Evolutionary conservation across 2,329 filamentous ascomycete genomes (phyloP).

Genomic region (Colletotrichum sp.): DNA sequence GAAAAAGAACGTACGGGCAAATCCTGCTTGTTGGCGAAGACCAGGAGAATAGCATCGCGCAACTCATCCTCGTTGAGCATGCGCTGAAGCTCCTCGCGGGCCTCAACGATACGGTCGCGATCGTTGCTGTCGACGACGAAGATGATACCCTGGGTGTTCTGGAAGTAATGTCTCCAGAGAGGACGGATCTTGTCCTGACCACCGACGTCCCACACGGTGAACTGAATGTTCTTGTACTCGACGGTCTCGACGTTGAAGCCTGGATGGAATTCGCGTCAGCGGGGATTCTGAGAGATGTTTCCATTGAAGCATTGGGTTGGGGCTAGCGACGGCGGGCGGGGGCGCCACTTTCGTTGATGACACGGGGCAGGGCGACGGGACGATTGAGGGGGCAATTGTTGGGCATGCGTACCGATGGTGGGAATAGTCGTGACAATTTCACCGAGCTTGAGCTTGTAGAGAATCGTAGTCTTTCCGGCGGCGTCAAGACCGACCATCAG

Average conservation of each 20-base stretch:
- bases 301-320: not conserved
- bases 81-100: conserved; percentile 92
- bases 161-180: conserved; percentile 99
- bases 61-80: conserved; percentile 99
- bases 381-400: not conserved
- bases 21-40: conserved; percentile 99
- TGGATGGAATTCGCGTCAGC: conserved; percentile 39
- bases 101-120: conserved; percentile 96
- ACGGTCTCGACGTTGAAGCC: conserved; percentile 99
- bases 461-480: conserved; percentile 99
- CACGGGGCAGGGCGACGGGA: not conserved
- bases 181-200: conserved; percentile 99
- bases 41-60: conserved; percentile 92
- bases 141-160: conserved; percentile 99
- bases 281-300: not conserved
- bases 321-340: not conserved
- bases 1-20: conserved; percentile 74
- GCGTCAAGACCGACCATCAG: conserved; percentile 99
- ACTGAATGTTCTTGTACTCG: conserved; percentile 99
- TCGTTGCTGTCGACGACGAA: conserved; percentile 99
- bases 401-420: conserved; percentile 78
- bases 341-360: not conserved
- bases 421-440: conserved; percentile 99
- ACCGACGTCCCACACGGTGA: conserved; percentile 99
- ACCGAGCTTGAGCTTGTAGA: conserved; percentile 99